phyloP scores from a whole-genome alignment of 768 basidiomycete genomes.

The Pleurotus pulmonarius region DNA sequence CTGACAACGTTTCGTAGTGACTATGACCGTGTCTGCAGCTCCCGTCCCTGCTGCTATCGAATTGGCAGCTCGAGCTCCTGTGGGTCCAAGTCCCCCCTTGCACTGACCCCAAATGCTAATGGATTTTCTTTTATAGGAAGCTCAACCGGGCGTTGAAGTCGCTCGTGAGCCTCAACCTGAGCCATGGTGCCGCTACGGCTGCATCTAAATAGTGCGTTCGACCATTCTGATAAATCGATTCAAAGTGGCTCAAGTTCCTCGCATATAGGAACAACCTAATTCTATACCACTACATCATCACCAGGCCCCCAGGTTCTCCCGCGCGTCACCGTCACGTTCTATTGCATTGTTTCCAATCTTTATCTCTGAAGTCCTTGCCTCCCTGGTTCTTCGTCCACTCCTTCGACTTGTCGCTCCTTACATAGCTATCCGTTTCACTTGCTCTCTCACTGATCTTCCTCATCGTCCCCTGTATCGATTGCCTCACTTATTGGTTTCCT shows the following conservation, averaged over 20 bases:
- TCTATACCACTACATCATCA: background rate
- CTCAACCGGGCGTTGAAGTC: background rate
- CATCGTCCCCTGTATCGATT: slow-evolving; percentile 1
- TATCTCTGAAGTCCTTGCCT: background rate
- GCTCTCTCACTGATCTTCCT: background rate
- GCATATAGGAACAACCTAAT: background rate
- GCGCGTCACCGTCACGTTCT: background rate
- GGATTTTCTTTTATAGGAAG: background rate
- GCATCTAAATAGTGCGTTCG: background rate
- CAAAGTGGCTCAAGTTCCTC: background rate
- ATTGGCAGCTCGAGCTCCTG: slow-evolving; percentile 3
- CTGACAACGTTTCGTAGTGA: background rate
- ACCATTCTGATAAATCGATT: background rate
- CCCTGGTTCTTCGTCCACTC: slow-evolving; percentile 2
- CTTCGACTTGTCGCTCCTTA: slow-evolving; percentile 1
- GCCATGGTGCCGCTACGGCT: slow-evolving; percentile 5
- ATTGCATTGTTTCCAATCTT: background rate
- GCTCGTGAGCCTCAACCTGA: slow-evolving; percentile 5
- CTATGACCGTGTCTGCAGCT: background rate
- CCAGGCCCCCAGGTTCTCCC: background rate
- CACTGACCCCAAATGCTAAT: background rate
- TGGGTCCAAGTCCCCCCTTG: background rate
- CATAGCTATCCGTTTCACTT: background rate
- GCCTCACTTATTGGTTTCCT: background rate
- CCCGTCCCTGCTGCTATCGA: background rate